Conservation (phyloP, 2,329 filamentous ascomycete species). For the Colletotrichum sp. region DNA sequence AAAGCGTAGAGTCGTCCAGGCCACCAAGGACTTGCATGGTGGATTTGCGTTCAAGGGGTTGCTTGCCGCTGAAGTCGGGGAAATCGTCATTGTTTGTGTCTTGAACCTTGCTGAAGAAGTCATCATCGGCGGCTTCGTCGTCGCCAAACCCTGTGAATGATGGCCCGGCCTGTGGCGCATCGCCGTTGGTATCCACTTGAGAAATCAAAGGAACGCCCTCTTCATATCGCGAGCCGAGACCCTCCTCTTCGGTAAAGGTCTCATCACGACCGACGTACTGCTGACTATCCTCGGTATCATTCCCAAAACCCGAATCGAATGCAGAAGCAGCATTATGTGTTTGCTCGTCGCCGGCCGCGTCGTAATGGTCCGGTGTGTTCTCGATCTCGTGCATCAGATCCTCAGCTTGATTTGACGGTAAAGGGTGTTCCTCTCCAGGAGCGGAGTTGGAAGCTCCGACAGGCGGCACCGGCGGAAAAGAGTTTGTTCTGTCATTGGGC, state of each 20-base stretch:
- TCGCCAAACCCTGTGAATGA: slow-evolving; percentile 39
- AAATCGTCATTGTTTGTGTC: slow-evolving; percentile 30
- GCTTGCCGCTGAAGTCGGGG: slow-evolving; percentile 27
- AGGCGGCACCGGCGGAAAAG: slow-evolving; percentile 63
- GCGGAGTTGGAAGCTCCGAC: slow-evolving; percentile 18
- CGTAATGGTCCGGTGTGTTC: slow-evolving; percentile 44
- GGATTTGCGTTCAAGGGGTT: slow-evolving; percentile 68
- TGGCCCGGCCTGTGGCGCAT: slow-evolving; percentile 24
- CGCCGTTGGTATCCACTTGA: slow-evolving; percentile 32
- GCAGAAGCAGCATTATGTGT: neutral
- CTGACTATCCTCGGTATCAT: slow-evolving; percentile 22
- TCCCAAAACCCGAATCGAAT: slow-evolving; percentile 26
- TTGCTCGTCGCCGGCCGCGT: slow-evolving; percentile 39
- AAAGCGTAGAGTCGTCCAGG: slow-evolving; percentile 40
- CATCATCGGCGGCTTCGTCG: slow-evolving; percentile 55
- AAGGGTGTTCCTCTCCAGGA: slow-evolving; percentile 37
- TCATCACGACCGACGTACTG: slow-evolving; percentile 50
- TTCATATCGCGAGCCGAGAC: slow-evolving; percentile 66
- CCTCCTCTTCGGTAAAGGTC: slow-evolving; percentile 43
- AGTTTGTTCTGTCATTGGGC: slow-evolving; percentile 63
- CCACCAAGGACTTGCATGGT: slow-evolving; percentile 69
- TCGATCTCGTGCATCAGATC: slow-evolving; percentile 60
- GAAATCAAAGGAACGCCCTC: slow-evolving; percentile 72
- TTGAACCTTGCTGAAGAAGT: slow-evolving; percentile 66
- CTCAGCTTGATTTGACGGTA: slow-evolving; percentile 56